Evolutionary conservation across 1,284 basidiomycete genomes (phyloP), one percentile per base, ranked within the genome.

Genomic region (Cryptococcus sp.): DNA sequence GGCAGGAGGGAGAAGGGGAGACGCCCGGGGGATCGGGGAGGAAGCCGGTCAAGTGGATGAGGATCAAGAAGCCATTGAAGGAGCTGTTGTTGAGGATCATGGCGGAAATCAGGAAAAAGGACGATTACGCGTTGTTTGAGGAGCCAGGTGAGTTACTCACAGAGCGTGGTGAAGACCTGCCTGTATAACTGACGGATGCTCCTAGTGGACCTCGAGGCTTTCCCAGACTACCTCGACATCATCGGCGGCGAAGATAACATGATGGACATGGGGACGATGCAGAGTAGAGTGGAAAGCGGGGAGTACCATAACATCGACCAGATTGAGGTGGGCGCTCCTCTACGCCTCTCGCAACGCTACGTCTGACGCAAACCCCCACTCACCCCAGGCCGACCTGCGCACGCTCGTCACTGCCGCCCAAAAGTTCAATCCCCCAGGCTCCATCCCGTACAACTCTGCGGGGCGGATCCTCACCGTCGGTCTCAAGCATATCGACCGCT

Each of bases 221-320:
- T 71, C 44, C 75, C 76, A 4, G 69, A 68, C 24, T 78, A 78
- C 52, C 63, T 73, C 2, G 66, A 65, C 13, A 62, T 66, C 3
- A 71, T 78, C n/a, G 76, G 76, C 13, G 76, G 76, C 7, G 63
- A 66, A 33, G 75, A 73, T 48, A 74, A 74, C 38, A 73, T 73
- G 66, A 78, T 78, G 76, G 76, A 78, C 49, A 62, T 77, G 40
- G 66, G 64, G 3, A 78, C 76, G 12, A 78, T 78, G 74, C 73
- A 76, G 62, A 54, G 40, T n/a, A 78, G 77, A 57, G 50, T 73
- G 4, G 70, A 76, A 50, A 61, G 63, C n/a, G 68, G 67, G 4
- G 65, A 66, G 39, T 78, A 78, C 47, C 49, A 46, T 20, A 58
- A 44, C 18, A 60, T 78, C 45, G 71, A 70, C 28, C 61, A 73